Base-by-base conservation (phyloP, 139 green algal genomes). In the Coelastrella sp. region DNA sequence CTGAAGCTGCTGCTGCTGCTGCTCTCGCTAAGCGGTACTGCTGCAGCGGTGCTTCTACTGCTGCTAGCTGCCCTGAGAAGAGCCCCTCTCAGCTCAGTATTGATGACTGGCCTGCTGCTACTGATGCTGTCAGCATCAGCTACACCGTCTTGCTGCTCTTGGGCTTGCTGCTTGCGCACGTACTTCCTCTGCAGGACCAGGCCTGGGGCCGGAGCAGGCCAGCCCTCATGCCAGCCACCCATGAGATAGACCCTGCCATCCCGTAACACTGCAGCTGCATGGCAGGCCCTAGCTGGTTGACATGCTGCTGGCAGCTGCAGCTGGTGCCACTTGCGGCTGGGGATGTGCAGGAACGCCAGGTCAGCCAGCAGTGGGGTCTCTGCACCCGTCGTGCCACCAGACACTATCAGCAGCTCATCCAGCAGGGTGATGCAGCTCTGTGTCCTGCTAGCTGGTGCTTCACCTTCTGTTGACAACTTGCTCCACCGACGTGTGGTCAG, bases 371-470 rank as follows among this genome's bases (percentile, higher is more conserved):
- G 23, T 20, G 60, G 58, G n/a, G 57, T 56, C 64, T 87, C 32
- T 64, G 82, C 64, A 10, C 82, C 82, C 22, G 32, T 60, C 5
- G 64, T 68, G 14, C 82, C 82, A 7, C 80, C 80, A 17, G 80
- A 86, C n/a, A 87, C 82, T 13, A 77, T 32, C 65, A 77, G 82
- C 65, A 87, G 64, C 20, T 87, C 82, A 32, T 78, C 82, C 3
- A 77, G 32, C 13, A 77, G 82, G 8, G 64, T 56, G 32, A 87
- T 77, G 64, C 64, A 79, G 82, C 82, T 61, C 32, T 87, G 82
- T 0, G 82, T 78, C 13, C 64, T 54, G 82, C 64, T 87, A 0
- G n/a, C 65, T 32, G 82, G 82, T 59, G 82, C 32, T 11, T 56
- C 13, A 65, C 32, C 65, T 73, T 8, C n/a, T 17, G 80, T 86